These are phyloP conservation scores for Micractinium conductrix DNA, from an alignment of 139 green algal species.

Conservation along the genomic window DNA sequence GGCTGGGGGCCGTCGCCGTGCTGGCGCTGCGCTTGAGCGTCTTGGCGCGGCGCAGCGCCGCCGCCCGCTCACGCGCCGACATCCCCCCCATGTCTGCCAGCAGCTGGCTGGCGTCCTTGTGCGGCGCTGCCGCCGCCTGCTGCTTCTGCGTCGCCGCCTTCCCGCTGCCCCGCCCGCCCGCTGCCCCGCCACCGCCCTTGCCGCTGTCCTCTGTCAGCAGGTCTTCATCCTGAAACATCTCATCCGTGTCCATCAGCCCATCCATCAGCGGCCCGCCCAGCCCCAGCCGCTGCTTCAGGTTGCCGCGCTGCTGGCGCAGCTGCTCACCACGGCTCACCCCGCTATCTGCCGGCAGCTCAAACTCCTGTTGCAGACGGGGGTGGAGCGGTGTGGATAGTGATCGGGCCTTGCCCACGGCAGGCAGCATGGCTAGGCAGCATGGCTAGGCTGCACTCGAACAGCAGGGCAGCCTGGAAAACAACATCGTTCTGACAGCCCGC, in stretches of 20 bases:
- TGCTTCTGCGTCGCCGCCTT: not conserved
- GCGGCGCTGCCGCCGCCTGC: slow-evolving; percentile 3
- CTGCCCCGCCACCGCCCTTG: not conserved
- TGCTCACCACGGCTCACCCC: slow-evolving; percentile 50
- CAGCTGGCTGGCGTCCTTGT: slow-evolving; percentile 60
- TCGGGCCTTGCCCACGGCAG: too few relatives aligned
- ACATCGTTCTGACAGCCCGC: not conserved
- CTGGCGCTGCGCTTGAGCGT: slow-evolving; percentile 78
- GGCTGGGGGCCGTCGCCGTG: not conserved
- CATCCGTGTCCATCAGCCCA: slow-evolving; percentile 73
- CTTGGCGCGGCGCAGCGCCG: slow-evolving; percentile 36
- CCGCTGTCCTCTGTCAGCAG: slow-evolving; percentile 47
- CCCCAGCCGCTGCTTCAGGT: slow-evolving; percentile 76
- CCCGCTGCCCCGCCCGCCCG: not conserved
- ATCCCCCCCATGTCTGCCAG: slow-evolving; percentile 54
- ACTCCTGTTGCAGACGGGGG: slow-evolving; percentile 62
- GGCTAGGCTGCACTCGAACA: not conserved
- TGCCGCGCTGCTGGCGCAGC: slow-evolving; percentile 70
- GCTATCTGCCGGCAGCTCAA: slow-evolving; percentile 46
- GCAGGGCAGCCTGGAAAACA: not conserved
- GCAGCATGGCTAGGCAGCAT: too few relatives aligned
- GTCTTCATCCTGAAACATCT: slow-evolving; percentile 85
- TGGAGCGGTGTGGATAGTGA: not conserved
- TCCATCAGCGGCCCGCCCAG: slow-evolving; percentile 61
- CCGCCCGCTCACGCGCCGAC: slow-evolving; percentile 85